Percentiles rank a stretch among this genome's conserved stretches.
These are phyloP conservation scores for Cystobasidium ongulense DNA, from an alignment of 768 basidiomycete species.

Conservation along the genomic window DNA sequence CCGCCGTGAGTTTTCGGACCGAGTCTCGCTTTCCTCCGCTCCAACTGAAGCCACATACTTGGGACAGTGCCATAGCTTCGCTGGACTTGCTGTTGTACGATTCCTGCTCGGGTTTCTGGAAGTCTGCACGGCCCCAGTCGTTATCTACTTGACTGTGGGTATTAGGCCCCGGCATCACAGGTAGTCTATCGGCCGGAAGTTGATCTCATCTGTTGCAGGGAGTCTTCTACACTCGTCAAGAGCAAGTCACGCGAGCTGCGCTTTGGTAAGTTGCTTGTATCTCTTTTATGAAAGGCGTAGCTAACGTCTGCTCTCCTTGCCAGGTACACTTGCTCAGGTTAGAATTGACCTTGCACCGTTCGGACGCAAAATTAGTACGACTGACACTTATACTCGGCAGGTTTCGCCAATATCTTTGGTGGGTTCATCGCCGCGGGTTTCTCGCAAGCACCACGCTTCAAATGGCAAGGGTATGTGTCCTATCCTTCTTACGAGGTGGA, in stretches of 20 bases:
- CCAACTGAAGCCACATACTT: too few relatives aligned
- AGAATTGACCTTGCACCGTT: too few relatives aligned
- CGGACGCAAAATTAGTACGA: background rate
- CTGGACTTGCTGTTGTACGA: conserved; percentile 16
- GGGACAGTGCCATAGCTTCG: conserved; percentile 23
- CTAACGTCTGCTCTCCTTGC: background rate
- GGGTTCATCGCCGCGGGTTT: background rate
- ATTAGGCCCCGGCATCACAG: background rate
- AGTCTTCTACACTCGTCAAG: conserved; percentile 23
- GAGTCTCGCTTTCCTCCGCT: conserved; percentile 21
- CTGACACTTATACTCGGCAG: background rate
- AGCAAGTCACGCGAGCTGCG: conserved; percentile 28
- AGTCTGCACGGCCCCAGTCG: conserved; percentile 16
- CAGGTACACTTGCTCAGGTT: conserved; percentile 12
- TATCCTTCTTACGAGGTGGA: too few relatives aligned
- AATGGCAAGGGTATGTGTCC: too few relatives aligned
- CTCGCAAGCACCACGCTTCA: conserved; percentile 16
- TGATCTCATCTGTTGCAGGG: conserved; percentile 6
- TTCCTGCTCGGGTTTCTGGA: conserved; percentile 32
- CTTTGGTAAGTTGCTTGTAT: conserved; percentile 16
- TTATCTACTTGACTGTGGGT: background rate
- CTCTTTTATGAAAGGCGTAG: background rate
- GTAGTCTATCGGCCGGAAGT: too few relatives aligned
- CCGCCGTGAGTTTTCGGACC: background rate
- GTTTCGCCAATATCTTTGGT: background rate